Evolutionary conservation across 345 rosid species (phyloP).

Genomic region (Xanthoceras sorbifolium): DNA sequence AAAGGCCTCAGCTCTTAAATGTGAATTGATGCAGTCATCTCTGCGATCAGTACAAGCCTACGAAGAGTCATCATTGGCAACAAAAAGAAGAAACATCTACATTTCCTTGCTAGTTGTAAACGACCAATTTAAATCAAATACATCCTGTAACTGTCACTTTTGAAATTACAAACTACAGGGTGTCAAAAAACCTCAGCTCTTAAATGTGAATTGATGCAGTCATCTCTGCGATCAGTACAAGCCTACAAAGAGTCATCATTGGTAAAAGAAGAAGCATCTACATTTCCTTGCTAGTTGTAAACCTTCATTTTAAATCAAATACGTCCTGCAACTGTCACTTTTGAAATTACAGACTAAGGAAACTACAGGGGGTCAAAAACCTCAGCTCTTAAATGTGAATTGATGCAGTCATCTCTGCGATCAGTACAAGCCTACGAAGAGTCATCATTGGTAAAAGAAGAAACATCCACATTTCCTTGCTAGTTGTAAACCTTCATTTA

Average conservation of each 20-base stretch:
- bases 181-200: constrained; percentile 30
- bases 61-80: constrained; percentile 43
- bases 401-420: constrained; percentile 24
- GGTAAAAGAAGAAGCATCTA: constrained; percentile 1
- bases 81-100: background rate
- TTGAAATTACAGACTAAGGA: background rate
- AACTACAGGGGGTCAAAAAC: background rate
- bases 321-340: background rate
- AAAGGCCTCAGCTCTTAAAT: constrained; percentile 30
- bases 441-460: constrained; percentile 35
- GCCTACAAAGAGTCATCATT: constrained; percentile 49
- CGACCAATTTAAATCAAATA: background rate
- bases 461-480: background rate
- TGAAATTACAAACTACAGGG: background rate
- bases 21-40: constrained; percentile 27
- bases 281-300: background rate
- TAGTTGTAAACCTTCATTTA: background rate
- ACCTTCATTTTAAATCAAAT: background rate
- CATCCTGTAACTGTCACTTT: background rate
- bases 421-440: constrained; percentile 52
- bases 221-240: constrained; percentile 39
- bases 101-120: background rate
- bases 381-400: constrained; percentile 32
- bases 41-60: constrained; percentile 45
- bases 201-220: constrained; percentile 17